A percentile compares a stretch with the other conserved stretches of the same genome.
These are phyloP conservation scores for Talaromyces sp. DNA, from an alignment of 2,329 filamentous ascomycete species.

Conservation along the genomic window DNA sequence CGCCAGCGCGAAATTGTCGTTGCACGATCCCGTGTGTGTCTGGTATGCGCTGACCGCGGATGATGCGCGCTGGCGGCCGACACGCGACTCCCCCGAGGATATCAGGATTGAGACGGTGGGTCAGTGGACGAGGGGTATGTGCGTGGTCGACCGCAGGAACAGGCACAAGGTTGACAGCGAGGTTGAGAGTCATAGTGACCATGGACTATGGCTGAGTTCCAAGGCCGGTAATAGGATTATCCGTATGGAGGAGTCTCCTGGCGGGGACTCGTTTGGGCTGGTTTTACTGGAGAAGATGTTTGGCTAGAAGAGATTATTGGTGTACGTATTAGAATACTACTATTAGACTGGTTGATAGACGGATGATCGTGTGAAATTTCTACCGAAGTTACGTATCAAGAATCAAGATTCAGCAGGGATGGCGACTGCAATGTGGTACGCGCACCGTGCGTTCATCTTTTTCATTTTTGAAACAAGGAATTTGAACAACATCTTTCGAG, in stretches of 20 bases:
- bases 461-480: neutral
- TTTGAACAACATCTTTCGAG: neutral
- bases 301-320: conserved; percentile 4
- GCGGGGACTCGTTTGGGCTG: conserved; percentile 8
- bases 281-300: conserved; percentile 11
- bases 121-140: conserved; percentile 93
- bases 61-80: conserved; percentile 34
- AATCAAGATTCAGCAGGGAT: neutral
- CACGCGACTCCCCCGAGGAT: conserved; percentile 61
- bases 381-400: neutral
- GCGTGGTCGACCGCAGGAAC: conserved; percentile 69
- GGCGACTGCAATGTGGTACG: neutral
- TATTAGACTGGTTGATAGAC: neutral
- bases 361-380: neutral
- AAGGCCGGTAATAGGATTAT: conserved; percentile 73
- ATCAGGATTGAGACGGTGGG: conserved; percentile 83
- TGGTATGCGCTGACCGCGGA: conserved; percentile 65
- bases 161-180: conserved; percentile 41
- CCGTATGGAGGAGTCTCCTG: conserved; percentile 58
- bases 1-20: conserved; percentile 50
- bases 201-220: conserved; percentile 67
- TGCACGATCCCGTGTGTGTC: conserved; percentile 73
- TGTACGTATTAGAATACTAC: neutral
- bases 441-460: neutral
- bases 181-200: conserved; percentile 62